Base-by-base conservation (phyloP, 2,329 filamentous ascomycete species). In the Alternaria hordeiaustralica region DNA sequence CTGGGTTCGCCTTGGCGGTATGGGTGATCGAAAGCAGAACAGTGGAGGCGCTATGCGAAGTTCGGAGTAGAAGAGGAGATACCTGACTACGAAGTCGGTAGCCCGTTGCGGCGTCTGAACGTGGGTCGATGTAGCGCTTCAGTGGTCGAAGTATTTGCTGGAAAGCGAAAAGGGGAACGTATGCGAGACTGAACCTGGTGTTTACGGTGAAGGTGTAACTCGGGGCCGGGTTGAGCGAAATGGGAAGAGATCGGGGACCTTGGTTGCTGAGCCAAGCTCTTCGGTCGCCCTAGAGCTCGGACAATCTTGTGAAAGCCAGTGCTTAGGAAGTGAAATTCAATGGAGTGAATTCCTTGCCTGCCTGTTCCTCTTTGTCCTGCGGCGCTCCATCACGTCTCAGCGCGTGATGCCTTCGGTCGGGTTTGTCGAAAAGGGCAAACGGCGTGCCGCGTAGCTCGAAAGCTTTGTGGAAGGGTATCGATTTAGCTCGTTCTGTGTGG, bases 401-500 rank as follows among this genome's bases (percentile, higher is more conserved):
- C 66, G 57, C 13, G 82, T 81, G 23, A 87, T 80, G 89, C 83
- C 91, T 87, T 12, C 84, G 84, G 70, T 88, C 89, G 2, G 86
- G 86, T 3, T 89, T 91, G 65, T 91, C 88, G 68, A 90, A 91
- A 3, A 86, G 86, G 18, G 85, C 84, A 75, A 90, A 88, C 33
- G 91, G 79, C 77, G 90, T 81, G 55, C 89, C 85, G 15, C 85
- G 89, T 7, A 91, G 80, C 76, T 90, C 87, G 3, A 82, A 79
- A 1, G 88, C 87, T 74, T 91, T 90, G 26, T 79, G 78, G 91
- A 80, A 50, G 91, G 78, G 18, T 45, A 45, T 13, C 20, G 3
- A 20, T 18, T 45, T 20, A 11, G 21, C 43, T n/a, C 10, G 21
- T 23, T 13, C 18, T n/a, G 9, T 15, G 9, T 9, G 26, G 18